Base-by-base conservation (phyloP, 1,139 yeast species). In the Nakaseomyces bracarensis region DNA sequence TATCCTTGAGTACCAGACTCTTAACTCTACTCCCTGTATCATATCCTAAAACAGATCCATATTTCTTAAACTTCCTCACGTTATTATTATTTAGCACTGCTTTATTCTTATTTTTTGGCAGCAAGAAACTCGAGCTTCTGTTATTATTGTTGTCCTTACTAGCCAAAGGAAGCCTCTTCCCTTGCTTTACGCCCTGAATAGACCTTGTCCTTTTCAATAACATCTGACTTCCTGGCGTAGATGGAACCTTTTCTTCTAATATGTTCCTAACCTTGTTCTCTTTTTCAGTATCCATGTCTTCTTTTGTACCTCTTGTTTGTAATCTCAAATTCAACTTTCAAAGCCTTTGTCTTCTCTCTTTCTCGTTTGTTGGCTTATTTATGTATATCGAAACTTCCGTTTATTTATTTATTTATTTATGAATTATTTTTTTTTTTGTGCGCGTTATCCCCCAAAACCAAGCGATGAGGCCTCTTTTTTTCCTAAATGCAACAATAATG, bases 51-150 rank as follows among this genome's bases (percentile, higher is more conserved):
- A 50, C 61, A 49, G 58, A 58, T 45, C 54, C 61, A 43, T 57
- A 56, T 39, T 55, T 61, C 47, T 63, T 64, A 47, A 64, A 58
- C 42, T 53, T 60, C 38, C 50, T 49, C 19, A 52, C 48, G 30
- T 27, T 14, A 6, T 27, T 27, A 6, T 27, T 30, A 16, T 19
- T 30, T 18, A 30, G 3, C 9, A 8, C 23, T 18, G 11, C 3
- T 19, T 20, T 43, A 31, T 18, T 40, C 43, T 13, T 36, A 39
- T 19, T n/a, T n/a, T n/a, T n/a, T n/a, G n/a, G 20, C n/a, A 13
- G 29, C n/a, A 33, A 36, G 15, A n/a, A 36, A 23, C 36, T 36
- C 34, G 16, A 13, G 3, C 19, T 13, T 21, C 36, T 33, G 11
- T 33, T 33, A 16, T 33, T 20, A 16, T 33, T n/a, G 43, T 44